These are phyloP conservation scores for Rosa chinensis DNA, from an alignment of 306 rosid genomes.

Conservation along the genomic window DNA sequence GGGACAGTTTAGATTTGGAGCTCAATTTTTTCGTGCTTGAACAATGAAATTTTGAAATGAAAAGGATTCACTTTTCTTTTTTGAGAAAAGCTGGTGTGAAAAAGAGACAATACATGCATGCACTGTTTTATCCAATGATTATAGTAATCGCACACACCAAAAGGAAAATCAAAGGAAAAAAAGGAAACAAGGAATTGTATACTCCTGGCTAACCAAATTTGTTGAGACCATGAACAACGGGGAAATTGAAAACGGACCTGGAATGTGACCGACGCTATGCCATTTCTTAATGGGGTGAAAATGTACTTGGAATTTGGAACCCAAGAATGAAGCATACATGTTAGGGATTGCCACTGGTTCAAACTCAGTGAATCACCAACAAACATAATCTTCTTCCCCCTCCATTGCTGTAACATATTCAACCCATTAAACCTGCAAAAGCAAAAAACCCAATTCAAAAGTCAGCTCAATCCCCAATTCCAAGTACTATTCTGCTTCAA, in stretches of 20 bases:
- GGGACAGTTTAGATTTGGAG: background rate
- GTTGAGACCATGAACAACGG: background rate
- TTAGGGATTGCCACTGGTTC: slow-evolving; percentile 81
- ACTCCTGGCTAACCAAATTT: background rate
- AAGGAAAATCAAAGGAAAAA: background rate
- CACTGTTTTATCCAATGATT: slow-evolving; percentile 22
- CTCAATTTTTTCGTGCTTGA: background rate
- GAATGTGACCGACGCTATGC: slow-evolving; percentile 59
- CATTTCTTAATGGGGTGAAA: slow-evolving; percentile 22
- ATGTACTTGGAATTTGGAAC: slow-evolving; percentile 63
- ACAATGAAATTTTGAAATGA: background rate
- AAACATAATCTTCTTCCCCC: slow-evolving; percentile 94
- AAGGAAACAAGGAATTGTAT: background rate
- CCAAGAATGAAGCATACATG: slow-evolving; percentile 88
- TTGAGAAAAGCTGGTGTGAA: background rate
- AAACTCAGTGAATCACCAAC: slow-evolving; percentile 90
- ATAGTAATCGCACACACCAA: background rate
- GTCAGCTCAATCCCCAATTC: background rate
- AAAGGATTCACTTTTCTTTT: background rate
- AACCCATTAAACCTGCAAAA: slow-evolving; percentile 72
- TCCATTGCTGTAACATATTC: slow-evolving; percentile 58
- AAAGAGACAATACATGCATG: slow-evolving; percentile 16
- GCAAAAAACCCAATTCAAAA: background rate
- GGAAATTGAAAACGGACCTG: slow-evolving; percentile 43
- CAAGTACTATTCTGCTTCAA: background rate